A percentile compares a stretch with the other conserved stretches of the same genome.
Evolutionary conservation across 495 filamentous ascomycete genomes (phyloP).

Genomic region (Podospora australis): DNA sequence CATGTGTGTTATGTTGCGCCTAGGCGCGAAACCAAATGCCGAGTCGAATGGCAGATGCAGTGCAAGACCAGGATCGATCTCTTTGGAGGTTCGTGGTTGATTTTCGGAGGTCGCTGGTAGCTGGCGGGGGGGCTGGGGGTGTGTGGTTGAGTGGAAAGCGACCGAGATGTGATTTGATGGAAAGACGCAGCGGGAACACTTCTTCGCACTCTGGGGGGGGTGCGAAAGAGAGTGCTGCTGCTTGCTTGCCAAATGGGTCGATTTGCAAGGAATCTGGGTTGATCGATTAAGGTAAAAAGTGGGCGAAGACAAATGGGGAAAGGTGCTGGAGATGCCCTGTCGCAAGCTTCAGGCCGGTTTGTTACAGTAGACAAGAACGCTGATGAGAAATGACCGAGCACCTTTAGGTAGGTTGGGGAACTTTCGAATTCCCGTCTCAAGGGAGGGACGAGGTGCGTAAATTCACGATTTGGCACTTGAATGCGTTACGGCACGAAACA

Average conservation of each 20-base stretch:
- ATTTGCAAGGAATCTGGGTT: constrained; percentile 29
- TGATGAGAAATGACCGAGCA: neutral
- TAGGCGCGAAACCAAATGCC: constrained; percentile 15
- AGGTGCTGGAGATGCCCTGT: constrained; percentile 8
- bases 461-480: no score
- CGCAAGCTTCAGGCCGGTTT: neutral
- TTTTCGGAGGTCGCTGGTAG: constrained; percentile 14
- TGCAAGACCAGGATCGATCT: constrained; percentile 16
- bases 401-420: neutral
- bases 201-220: no score
- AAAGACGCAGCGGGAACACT: no score
- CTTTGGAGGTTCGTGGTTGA: constrained; percentile 15
- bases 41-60: constrained; percentile 13
- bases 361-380: constrained; percentile 3
- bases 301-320: constrained; percentile 17
- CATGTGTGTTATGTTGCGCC: constrained; percentile 1
- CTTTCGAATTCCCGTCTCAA: no score
- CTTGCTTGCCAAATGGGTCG: constrained; percentile 25
- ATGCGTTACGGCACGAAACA: neutral
- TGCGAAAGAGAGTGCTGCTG: constrained; percentile 16
- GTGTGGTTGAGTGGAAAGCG: no score
- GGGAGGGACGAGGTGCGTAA: no score
- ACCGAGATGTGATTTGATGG: no score
- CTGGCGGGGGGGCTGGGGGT: constrained; percentile 3
- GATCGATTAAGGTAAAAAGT: constrained; percentile 21